phyloP scores from a whole-genome alignment of 2,329 filamentous ascomycete genomes.

The Cylindrodendrum hubeiense region DNA sequence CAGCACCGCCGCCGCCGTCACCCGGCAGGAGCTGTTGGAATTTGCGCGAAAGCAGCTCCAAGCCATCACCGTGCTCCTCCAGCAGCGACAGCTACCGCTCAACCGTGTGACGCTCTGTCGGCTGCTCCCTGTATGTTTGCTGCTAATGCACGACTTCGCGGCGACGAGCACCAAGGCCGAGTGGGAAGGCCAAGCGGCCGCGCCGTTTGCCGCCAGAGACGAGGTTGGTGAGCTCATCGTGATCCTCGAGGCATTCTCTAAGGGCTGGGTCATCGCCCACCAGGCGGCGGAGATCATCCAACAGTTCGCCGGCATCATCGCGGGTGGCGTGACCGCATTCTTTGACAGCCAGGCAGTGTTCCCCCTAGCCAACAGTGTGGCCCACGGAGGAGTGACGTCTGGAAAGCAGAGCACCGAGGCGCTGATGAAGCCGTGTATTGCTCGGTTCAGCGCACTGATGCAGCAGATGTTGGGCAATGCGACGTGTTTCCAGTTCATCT shows the following conservation, averaged over 20 bases:
- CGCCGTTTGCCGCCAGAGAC: constrained; percentile 48
- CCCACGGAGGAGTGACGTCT: background rate
- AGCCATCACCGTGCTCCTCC: constrained; percentile 54
- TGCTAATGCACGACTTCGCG: constrained; percentile 51
- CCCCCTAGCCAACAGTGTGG: background rate
- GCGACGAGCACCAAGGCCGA: constrained; percentile 27
- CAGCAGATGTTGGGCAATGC: constrained; percentile 51
- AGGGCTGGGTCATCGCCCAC: constrained; percentile 50
- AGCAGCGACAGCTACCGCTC: constrained; percentile 57
- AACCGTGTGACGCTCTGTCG: constrained; percentile 58
- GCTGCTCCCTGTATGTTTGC: constrained; percentile 51
- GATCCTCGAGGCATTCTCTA: constrained; percentile 54
- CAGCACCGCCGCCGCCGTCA: constrained; percentile 46
- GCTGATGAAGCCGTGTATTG: constrained; percentile 34
- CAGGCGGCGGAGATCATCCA: constrained; percentile 51
- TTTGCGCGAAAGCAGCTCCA: constrained; percentile 58
- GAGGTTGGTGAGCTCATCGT: constrained; percentile 50
- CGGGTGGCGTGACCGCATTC: constrained; percentile 33
- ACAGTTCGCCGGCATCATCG: constrained; percentile 42
- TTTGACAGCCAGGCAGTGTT: constrained; percentile 34
- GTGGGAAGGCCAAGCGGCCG: constrained; percentile 31
- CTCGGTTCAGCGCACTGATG: constrained; percentile 43
- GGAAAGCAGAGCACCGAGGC: constrained; percentile 35
- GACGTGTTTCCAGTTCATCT: constrained; percentile 45
- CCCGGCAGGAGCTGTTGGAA: constrained; percentile 50